Evolutionary conservation across 257 asterid species (phyloP), one percentile per base, ranked within the genome.

Genomic region (Solanum habrochaites): DNA sequence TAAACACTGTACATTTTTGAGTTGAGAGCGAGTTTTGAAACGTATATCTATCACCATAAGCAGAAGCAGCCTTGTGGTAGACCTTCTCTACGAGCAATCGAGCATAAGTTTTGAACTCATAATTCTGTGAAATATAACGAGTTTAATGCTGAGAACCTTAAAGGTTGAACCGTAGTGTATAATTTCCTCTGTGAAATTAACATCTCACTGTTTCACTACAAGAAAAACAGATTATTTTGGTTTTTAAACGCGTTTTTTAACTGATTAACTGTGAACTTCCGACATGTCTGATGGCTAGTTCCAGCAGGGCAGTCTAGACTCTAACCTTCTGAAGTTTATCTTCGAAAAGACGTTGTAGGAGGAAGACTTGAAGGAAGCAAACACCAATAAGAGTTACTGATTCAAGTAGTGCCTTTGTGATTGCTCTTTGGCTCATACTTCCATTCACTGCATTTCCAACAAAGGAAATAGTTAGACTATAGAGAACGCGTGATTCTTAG

Each of bases 391-490:
- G 98, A 18, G 95, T 94, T 5, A 91, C 47, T 5, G 98, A 93
- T 90, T 95, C 99, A 20, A 90, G 90, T 3, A 95, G 58, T 4
- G 98, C 98, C 90, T 94, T 96, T 89, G 93, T 90, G 82, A 94
- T 67, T 27, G 98, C 97, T 91, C 97, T 90, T 83, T 72, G 88
- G 91, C 96, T 87, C 97, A 96, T 96, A 4, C 88, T 93, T 60
- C 93, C 95, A 84, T 92, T 94, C 32, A 94, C 97, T 94, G 91
- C 93, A 92, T 20, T 80, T 47, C 18, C 43, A 47, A 23, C 85
- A 80, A 74, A n/a, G 6, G 7, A 47, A 49, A 47, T 18, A 80
- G n/a, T 56, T 56, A 52, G 11, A 56, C 62, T 7, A 56, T 1
- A 18, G n/a, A 18, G n/a, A 6, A 56, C 62, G 1, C 4, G 2